Evolutionary conservation across 192 early-diverging fungal genomes (phyloP).

Genomic region (Chytriomyces sp.): DNA sequence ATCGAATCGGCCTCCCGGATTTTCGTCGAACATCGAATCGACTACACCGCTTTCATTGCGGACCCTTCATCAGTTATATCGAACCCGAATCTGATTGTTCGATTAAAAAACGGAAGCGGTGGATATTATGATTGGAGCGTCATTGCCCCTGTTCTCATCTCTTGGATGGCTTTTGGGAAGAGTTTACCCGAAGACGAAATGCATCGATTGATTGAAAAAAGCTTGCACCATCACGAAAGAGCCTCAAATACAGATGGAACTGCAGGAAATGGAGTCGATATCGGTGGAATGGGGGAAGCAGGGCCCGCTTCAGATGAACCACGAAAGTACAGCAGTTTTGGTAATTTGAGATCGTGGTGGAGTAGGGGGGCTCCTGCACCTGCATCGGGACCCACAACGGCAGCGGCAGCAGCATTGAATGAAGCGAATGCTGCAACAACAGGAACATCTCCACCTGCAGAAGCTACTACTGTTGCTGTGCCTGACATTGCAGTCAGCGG

Average conservation of each 20-base stretch:
- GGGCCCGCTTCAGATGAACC: conserved; percentile 14
- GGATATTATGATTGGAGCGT: conserved; percentile 67
- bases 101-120: conserved; percentile 48
- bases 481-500: not conserved
- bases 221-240: not conserved
- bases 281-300: not conserved
- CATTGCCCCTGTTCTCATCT: conserved; percentile 66
- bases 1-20: conserved; percentile 42
- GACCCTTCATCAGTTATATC: conserved; percentile 56
- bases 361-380: conserved; percentile 12
- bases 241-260: conserved; percentile 4
- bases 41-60: conserved; percentile 60
- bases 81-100: conserved; percentile 60
- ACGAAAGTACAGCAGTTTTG: conserved; percentile 38
- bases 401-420: conserved; percentile 3
- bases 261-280: not conserved
- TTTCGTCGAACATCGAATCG: conserved; percentile 58
- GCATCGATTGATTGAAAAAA: not conserved
- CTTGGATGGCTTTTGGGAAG: conserved; percentile 63
- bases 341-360: conserved; percentile 46
- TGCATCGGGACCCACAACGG: not conserved
- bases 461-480: not conserved
- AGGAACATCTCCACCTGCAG: not conserved
- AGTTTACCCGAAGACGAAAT: conserved; percentile 50
- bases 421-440: not conserved